Percentiles rank a stretch among this genome's conserved stretches.
These are phyloP conservation scores for Ceratocystis diversiconidia DNA, from an alignment of 2,329 filamentous ascomycete species.

Conservation along the genomic window DNA sequence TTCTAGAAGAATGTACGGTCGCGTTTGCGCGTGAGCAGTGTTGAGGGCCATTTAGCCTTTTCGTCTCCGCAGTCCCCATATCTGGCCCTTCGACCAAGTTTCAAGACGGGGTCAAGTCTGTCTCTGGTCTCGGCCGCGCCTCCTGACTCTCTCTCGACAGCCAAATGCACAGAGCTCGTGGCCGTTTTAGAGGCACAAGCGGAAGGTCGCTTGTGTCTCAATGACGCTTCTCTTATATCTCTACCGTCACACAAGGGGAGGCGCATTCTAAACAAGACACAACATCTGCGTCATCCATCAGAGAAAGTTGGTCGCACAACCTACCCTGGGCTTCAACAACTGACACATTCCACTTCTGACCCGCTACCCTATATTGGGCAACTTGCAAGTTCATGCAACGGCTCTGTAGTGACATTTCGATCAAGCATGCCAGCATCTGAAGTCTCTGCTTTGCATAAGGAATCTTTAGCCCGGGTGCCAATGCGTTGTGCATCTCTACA, in stretches of 20 bases:
- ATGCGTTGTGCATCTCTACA: constrained; percentile 12
- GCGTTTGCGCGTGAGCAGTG: constrained; percentile 15
- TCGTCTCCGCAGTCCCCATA: background rate
- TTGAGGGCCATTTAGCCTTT: constrained; percentile 1
- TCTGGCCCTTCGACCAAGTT: background rate
- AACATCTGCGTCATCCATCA: background rate
- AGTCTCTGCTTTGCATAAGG: background rate
- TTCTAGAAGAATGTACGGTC: constrained; percentile 19
- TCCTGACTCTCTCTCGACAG: background rate
- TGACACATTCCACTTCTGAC: background rate
- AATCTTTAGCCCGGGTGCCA: background rate
- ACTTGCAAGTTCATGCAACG: background rate
- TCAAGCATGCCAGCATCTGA: background rate
- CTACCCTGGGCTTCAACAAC: background rate
- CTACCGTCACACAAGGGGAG: background rate
- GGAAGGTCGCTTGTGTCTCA: background rate
- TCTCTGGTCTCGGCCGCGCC: background rate
- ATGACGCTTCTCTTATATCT: background rate
- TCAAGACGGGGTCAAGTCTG: background rate
- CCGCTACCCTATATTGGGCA: background rate
- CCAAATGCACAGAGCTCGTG: background rate
- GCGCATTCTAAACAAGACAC: background rate
- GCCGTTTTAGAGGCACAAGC: background rate
- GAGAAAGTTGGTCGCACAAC: background rate
- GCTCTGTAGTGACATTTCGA: background rate